Evolutionary conservation across 108 stramenopile species (phyloP), one percentile per base, ranked within the genome.

Genomic region (Nitzschia palea): DNA sequence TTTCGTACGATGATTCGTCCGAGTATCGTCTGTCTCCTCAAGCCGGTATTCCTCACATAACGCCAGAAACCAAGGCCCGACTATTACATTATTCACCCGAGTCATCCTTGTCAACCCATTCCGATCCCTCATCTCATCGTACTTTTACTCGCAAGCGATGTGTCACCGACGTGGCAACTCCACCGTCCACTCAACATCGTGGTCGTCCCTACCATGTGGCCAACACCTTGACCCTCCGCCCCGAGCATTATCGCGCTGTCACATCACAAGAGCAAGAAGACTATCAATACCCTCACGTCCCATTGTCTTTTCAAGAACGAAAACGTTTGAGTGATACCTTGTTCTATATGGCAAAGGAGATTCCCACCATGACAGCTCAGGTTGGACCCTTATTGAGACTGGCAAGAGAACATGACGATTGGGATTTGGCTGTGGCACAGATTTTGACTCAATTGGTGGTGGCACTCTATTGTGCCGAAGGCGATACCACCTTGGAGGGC

Each of bases 381-480:
- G 85, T 85, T 54, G 86, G 82, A 1, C 45, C 77, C 5, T 40
- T 80, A 2, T 67, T 93, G 25, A 67, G 83, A 14, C 68, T 74
- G 48, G 91, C 88, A 23, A 78, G 91, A 9, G 80, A 83, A 44
- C 73, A 63, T 26, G 78, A 86, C 51, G 61, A 73, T 34, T 93
- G 91, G 91, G 91, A 93, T 70, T 67, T 79, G 52, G 86, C 83
- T 3, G 86, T 89, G n/a, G 80, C 88, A 4, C 86, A 93, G 68
- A 62, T 89, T 18, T 75, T 86, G 50, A 89, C 91, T 1, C 91
- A 93, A 64, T 68, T 88, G 5, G 68, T 93, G 29, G 77, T 93
- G 32, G 81, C 71, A 17, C 52, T 89, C 2, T 81, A 83, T 59
- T 93, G 91, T 64, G 57, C 56, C 17, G 81, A 80, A 62, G 78